phyloP scores from a whole-genome alignment of 1,284 basidiomycete species.

The Leccinum cinnamomeum region DNA sequence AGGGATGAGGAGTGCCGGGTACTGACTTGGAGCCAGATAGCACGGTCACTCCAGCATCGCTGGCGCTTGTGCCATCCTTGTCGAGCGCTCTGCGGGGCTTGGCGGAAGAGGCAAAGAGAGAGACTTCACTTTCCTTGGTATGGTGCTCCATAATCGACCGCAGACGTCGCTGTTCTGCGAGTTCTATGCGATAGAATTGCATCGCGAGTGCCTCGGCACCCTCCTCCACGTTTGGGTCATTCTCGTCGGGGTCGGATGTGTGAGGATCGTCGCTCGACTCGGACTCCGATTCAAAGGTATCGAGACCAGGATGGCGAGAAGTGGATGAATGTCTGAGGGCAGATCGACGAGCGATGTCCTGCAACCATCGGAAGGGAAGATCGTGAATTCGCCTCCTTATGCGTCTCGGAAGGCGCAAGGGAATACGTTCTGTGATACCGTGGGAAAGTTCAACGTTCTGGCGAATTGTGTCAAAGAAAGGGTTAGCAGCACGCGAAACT shows the following conservation, averaged over 20 bases:
- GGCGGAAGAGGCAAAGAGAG: neutral
- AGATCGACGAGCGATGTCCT: slow-evolving; percentile 63
- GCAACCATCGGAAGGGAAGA: slow-evolving; percentile 82
- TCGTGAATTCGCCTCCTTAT: slow-evolving; percentile 65
- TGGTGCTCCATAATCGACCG: slow-evolving; percentile 94
- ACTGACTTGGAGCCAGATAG: slow-evolving; percentile 23
- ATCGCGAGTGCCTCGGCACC: slow-evolving; percentile 82
- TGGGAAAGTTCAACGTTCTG: slow-evolving; percentile 91
- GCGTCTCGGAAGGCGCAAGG: slow-evolving; percentile 67
- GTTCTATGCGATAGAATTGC: slow-evolving; percentile 89
- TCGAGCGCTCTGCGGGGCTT: slow-evolving; percentile 12
- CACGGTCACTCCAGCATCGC: slow-evolving; percentile 9
- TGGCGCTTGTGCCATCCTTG: neutral
- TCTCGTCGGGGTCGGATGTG: slow-evolving; percentile 36
- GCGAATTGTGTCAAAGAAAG: slow-evolving; percentile 94
- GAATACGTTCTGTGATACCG: slow-evolving; percentile 80
- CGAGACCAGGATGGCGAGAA: slow-evolving; percentile 76
- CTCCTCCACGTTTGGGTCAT: slow-evolving; percentile 50
- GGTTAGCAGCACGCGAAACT: slow-evolving; percentile 49
- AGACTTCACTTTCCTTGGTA: slow-evolving; percentile 49
- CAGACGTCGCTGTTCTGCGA: slow-evolving; percentile 86
- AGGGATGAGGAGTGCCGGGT: slow-evolving; percentile 25
- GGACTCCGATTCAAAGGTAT: slow-evolving; percentile 51
- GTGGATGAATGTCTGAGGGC: slow-evolving; percentile 23
- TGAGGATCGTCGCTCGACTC: slow-evolving; percentile 37